Percentiles rank a stretch among this genome's conserved stretches.
These are phyloP conservation scores for Hyaloscypha variabilis DNA, from an alignment of 495 filamentous ascomycete genomes.

Conservation along the genomic window DNA sequence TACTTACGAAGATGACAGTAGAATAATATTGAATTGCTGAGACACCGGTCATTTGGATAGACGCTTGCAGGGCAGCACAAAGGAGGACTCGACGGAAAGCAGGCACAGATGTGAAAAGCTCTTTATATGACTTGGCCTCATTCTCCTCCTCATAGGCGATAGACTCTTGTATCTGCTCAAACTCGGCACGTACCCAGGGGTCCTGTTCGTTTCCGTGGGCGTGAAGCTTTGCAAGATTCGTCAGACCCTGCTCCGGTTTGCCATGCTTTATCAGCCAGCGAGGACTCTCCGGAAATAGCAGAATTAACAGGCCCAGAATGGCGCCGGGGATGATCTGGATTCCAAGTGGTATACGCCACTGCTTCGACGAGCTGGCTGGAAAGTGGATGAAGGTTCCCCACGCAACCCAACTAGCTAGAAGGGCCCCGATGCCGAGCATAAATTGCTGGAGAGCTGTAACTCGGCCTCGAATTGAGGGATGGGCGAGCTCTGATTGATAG, in stretches of 20 bases:
- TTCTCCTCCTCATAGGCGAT: constrained; percentile 28
- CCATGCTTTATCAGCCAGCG: constrained; percentile 58
- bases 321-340: constrained; percentile 50
- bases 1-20: constrained; percentile 6
- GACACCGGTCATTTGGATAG: constrained; percentile 64
- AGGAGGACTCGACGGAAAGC: constrained; percentile 38
- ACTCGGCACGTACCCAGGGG: constrained; percentile 33
- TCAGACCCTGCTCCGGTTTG: constrained; percentile 49
- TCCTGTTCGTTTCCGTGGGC: constrained; percentile 41
- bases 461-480: constrained; percentile 55
- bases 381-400: constrained; percentile 39
- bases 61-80: constrained; percentile 71
- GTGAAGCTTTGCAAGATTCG: constrained; percentile 52
- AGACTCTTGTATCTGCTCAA: constrained; percentile 32
- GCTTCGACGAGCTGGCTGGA: constrained; percentile 25
- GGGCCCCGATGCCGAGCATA: constrained; percentile 37
- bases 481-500: constrained; percentile 50
- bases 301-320: constrained; percentile 47
- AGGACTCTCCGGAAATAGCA: constrained; percentile 36
- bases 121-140: constrained; percentile 8
- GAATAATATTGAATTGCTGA: constrained; percentile 58
- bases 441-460: constrained; percentile 37
- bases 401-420: constrained; percentile 32
- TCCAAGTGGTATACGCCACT: constrained; percentile 57
- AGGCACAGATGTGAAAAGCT: constrained; percentile 29